Percentiles rank a stretch among this genome's conserved stretches.
Conservation (phyloP, 306 rosid genomes). For the Pterocarpus macrocarpus region DNA sequence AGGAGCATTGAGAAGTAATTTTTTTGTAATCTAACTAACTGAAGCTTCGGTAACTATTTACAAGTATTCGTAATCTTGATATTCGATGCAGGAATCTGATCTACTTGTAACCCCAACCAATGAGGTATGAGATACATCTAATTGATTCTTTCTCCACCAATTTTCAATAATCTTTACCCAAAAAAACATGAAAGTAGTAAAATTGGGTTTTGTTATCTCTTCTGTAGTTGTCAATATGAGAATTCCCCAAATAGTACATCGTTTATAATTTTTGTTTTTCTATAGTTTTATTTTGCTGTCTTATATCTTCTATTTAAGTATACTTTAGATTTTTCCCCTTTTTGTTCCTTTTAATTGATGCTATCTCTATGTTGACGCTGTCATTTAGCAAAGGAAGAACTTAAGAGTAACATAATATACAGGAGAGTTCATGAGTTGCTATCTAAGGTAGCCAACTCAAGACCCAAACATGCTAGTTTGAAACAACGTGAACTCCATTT, state of each 20-base stretch:
- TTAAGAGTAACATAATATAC: constrained; percentile 77
- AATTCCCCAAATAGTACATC: constrained; percentile 3
- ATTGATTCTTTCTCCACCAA: constrained; percentile 3
- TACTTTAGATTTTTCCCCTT: not conserved
- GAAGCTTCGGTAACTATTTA: constrained; percentile 36
- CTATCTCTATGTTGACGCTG: constrained; percentile 46
- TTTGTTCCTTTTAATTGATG: constrained; percentile 40
- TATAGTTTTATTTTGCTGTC: not conserved
- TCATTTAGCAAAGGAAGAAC: constrained; percentile 81
- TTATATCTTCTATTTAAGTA: constrained; percentile 14
- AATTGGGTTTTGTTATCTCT: not conserved
- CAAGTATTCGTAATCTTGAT: constrained; percentile 70
- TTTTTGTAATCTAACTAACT: too few relatives aligned
- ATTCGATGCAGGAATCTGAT: constrained; percentile 75
- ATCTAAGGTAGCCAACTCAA: constrained; percentile 73
- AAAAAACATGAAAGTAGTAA: constrained; percentile 8
- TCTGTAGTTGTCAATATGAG: not conserved
- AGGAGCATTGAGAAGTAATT: too few relatives aligned
- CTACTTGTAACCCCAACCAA: constrained; percentile 69
- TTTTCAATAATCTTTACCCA: constrained; percentile 9
- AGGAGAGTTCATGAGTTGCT: constrained; percentile 86
- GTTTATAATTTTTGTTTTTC: constrained; percentile 16
- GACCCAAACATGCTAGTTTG: constrained; percentile 53
- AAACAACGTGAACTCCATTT: constrained; percentile 80
- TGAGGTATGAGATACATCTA: constrained; percentile 61